Evolutionary conservation across 345 rosid species (phyloP).

Genomic region (Eucalyptus decipiens): DNA sequence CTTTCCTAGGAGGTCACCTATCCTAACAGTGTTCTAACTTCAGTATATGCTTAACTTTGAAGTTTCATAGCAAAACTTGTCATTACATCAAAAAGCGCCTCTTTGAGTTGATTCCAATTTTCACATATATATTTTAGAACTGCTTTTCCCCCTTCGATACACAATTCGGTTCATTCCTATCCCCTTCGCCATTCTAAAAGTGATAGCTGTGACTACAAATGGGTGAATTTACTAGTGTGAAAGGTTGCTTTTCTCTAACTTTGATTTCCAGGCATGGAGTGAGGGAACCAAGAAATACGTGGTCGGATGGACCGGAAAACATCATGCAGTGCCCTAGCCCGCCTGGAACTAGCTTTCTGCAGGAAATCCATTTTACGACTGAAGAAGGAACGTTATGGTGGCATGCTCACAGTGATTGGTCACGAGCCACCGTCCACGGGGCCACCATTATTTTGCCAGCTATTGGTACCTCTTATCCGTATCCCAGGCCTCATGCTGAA

Average conservation of each 20-base stretch:
- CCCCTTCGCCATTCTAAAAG: too few relatives aligned
- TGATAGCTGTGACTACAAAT: background rate
- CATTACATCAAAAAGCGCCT: too few relatives aligned
- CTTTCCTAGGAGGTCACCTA: too few relatives aligned
- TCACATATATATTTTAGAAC: too few relatives aligned
- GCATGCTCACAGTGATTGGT: constrained; percentile 46
- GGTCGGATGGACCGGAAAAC: constrained; percentile 18
- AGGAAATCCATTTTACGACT: background rate
- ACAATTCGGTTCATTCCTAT: too few relatives aligned
- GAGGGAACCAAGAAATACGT: constrained; percentile 9
- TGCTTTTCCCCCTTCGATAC: too few relatives aligned
- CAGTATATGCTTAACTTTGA: too few relatives aligned
- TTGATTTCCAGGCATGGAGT: constrained; percentile 16
- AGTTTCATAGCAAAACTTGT: too few relatives aligned
- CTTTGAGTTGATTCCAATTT: too few relatives aligned
- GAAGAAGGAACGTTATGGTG: constrained; percentile 36
- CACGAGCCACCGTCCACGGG: constrained; percentile 20
- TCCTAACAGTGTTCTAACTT: too few relatives aligned
- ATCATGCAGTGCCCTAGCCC: constrained; percentile 12
- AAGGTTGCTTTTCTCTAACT: background rate
- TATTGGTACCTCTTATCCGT: background rate
- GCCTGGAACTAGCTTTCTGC: background rate
- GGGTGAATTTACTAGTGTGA: background rate
- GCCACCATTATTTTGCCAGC: constrained; percentile 2
- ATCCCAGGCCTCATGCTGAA: background rate